These are phyloP conservation scores for Ilex aquifolium DNA, from an alignment of 257 asterid species.

Conservation along the genomic window DNA sequence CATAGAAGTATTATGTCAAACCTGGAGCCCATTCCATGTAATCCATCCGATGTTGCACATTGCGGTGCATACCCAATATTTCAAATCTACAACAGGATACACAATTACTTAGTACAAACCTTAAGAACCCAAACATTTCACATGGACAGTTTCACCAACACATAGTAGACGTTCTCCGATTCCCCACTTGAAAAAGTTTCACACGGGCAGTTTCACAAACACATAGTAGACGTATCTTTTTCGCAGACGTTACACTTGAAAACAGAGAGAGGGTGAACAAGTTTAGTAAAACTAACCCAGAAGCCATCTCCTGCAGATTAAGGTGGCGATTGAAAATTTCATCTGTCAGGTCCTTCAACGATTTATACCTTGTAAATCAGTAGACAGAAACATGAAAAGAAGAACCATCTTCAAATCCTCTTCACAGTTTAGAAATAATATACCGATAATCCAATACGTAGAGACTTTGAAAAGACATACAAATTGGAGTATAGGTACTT, in stretches of 20 bases:
- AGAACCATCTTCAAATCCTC: background rate
- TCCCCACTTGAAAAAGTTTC: background rate
- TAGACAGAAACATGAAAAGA: background rate
- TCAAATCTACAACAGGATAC: slow-evolving; percentile 48
- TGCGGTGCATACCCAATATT: slow-evolving; percentile 80
- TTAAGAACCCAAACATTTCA: slow-evolving; percentile 11
- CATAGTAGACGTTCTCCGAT: background rate
- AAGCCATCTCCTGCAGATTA: slow-evolving; percentile 59
- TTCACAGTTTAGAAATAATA: background rate
- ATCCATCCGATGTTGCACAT: slow-evolving; percentile 87
- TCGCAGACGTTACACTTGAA: background rate
- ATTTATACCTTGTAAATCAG: slow-evolving; percentile 63
- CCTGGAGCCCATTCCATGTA: slow-evolving; percentile 99
- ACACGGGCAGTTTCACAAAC: too few species aligned
- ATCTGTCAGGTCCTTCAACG: slow-evolving; percentile 76
- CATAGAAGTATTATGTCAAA: slow-evolving; percentile 12
- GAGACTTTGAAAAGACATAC: background rate
- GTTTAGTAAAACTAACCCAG: slow-evolving; percentile 54
- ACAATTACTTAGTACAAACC: slow-evolving; percentile 4
- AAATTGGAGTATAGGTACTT: background rate
- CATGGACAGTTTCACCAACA: slow-evolving; percentile 7
- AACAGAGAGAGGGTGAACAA: background rate
- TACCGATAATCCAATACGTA: background rate
- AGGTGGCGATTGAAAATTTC: slow-evolving; percentile 49
- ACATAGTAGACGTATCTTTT: too few species aligned